Percentiles rank a stretch among this genome's conserved stretches.
phyloP scores from a whole-genome alignment of 23 red algal genomes.

The Gracilariopsis chorda region DNA sequence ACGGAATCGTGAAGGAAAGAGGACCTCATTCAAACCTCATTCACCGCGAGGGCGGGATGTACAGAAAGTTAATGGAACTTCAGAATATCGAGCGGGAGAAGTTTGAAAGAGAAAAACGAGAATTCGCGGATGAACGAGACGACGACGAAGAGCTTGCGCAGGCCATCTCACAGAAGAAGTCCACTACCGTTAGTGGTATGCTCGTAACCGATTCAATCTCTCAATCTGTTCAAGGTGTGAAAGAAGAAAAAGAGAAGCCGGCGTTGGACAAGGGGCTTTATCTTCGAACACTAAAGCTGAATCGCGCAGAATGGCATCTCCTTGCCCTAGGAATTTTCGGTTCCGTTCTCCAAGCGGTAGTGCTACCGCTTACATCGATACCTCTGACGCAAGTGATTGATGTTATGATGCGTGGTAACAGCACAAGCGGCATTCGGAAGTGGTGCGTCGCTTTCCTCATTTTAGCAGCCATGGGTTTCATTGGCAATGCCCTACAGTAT shows the following conservation, averaged over 20 bases:
- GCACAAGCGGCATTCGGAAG: neutral
- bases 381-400: neutral
- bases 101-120: conserved; percentile 16
- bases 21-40: neutral
- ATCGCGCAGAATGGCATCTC: conserved; percentile 19
- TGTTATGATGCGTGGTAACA: conserved; percentile 29
- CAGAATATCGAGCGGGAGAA: neutral
- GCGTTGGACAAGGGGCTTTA: conserved; percentile 19
- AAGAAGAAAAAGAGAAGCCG: neutral
- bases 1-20: conserved; percentile 1
- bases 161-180: neutral
- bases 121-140: neutral
- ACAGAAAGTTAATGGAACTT: conserved; percentile 2
- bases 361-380: conserved; percentile 38
- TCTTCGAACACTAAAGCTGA: neutral
- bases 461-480: conserved; percentile 1
- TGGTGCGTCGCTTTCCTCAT: conserved; percentile 28
- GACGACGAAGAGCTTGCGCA: neutral
- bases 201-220: conserved; percentile 12
- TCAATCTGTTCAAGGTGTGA: neutral
- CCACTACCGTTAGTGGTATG: neutral
- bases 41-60: neutral
- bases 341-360: neutral
- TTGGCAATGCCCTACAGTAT: conserved; percentile 45
- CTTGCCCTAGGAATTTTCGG: conserved; percentile 27